A percentile compares a stretch with the other conserved stretches of the same genome.
Evolutionary conservation across 768 basidiomycete species (phyloP).

Genomic region (Tremella mesenterica): DNA sequence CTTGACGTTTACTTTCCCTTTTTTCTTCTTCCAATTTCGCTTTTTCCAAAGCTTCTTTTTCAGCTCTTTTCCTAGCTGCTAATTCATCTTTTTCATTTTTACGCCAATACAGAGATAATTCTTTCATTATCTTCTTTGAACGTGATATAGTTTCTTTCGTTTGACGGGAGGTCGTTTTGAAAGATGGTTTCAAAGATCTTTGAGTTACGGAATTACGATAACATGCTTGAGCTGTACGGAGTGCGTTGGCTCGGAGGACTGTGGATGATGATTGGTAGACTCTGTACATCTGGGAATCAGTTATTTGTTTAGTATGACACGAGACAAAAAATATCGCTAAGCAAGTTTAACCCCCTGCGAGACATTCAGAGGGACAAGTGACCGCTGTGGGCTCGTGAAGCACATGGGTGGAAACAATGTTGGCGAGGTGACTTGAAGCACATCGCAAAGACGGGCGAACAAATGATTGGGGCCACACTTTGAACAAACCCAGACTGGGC

Average conservation of each 20-base stretch:
- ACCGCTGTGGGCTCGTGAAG: too few relatives aligned
- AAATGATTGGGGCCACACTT: too few relatives aligned
- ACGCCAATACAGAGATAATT: slow-evolving; percentile 56
- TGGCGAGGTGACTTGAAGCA: too few relatives aligned
- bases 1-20: slow-evolving; percentile 84
- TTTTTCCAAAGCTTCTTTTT: slow-evolving; percentile 64
- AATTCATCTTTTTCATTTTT: slow-evolving; percentile 96
- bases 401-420: too few relatives aligned
- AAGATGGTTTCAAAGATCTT: slow-evolving; percentile 19
- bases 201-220: slow-evolving; percentile 24
- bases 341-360: background rate
- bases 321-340: background rate
- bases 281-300: slow-evolving; percentile 22
- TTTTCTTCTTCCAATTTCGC: slow-evolving; percentile 42
- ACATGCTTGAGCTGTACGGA: slow-evolving; percentile 20
- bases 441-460: too few relatives aligned
- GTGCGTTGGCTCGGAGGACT: slow-evolving; percentile 13
- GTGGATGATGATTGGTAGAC: slow-evolving; percentile 30
- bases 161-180: slow-evolving; percentile 17
- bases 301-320: too few relatives aligned
- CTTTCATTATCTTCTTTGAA: slow-evolving; percentile 33
- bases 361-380: too few relatives aligned
- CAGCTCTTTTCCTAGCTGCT: slow-evolving; percentile 82
- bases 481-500: too few relatives aligned
- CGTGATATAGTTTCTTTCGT: slow-evolving; percentile 28